Evolutionary conservation across 371 early-diverging fungal species (phyloP), one percentile per base, ranked within the genome.

Genomic region (Lichtheimia ornata): DNA sequence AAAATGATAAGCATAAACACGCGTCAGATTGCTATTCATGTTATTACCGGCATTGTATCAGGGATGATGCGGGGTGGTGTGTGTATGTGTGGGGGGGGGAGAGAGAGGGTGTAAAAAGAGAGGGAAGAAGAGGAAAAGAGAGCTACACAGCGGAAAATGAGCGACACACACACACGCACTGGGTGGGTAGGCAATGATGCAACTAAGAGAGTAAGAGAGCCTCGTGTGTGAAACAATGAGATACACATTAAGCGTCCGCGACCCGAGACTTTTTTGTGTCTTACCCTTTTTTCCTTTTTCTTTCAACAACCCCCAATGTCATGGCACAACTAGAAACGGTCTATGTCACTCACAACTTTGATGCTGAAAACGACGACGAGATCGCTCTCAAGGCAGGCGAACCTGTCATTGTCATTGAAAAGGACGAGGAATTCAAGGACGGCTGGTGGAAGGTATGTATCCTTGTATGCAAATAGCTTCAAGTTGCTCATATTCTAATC

Each of bases 401-500:
- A 55, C 82, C 88, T 22, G 83, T 94, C 14, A 63, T 85, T 20
- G 91, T 94, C 3, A 66, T 91, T 17, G 91, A 91, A 66, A 84
- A 82, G 64, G 94, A 94, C 69, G 92, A 91, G 41, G 75, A 84
- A 47, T 92, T 86, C 66, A 76, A 81, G 20, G 94, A 94, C 71
- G 93, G 93, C 28, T 94, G 94, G 94, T 94, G 91, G 91, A 84
- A 87, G 86, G 91, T 88, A 86, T 18, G 18, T 17, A 35, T 12
- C 0, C 14, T 4, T 20, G 6, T 52, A 15, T 24, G 52, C 20
- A 20, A 22, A 22, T 52, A 24, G 2, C 17, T 6, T 14, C 6
- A 45, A 47, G 18, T 22, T 22, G 18, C 47, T 59, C 22, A 59
- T 24, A 15, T 43, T 27, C n/a, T 14, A n/a, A 5, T 18, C 25